Percentiles rank a stretch among this genome's conserved stretches.
Conservation (phyloP, 305 asterid species). For the Rubia tinctorum region DNA sequence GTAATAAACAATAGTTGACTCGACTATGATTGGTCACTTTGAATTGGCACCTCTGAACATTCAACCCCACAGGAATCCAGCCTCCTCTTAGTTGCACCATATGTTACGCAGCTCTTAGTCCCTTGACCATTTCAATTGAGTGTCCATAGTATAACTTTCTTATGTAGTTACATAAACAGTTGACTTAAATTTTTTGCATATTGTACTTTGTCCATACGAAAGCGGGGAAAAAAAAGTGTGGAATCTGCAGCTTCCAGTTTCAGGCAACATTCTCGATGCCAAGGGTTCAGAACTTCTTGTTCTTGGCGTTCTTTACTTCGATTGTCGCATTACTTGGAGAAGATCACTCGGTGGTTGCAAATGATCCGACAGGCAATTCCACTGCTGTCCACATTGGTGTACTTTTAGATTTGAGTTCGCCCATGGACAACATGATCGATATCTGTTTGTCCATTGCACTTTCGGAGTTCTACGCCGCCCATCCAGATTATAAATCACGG, state of each 20-base stretch:
- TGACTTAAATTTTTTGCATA: not conserved
- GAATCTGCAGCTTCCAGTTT: not conserved
- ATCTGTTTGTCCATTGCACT: conserved; percentile 47
- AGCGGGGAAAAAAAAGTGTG: not conserved
- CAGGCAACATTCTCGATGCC: conserved; percentile 4
- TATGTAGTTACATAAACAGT: not conserved
- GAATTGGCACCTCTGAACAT: no score
- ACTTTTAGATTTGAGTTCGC: conserved; percentile 39
- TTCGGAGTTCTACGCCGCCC: conserved; percentile 37
- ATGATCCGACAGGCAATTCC: not conserved
- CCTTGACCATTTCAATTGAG: not conserved
- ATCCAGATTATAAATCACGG: conserved; percentile 28
- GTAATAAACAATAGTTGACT: no score
- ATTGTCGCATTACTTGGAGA: not conserved
- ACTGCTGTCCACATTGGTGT: conserved; percentile 17
- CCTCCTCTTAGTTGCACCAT: not conserved
- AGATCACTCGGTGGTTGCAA: not conserved
- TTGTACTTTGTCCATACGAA: not conserved
- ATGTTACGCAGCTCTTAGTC: not conserved
- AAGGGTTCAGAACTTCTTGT: not conserved
- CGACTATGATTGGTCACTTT: no score
- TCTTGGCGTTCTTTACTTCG: not conserved
- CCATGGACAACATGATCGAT: conserved; percentile 41
- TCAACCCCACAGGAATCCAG: not conserved
- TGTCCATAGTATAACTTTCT: no score